These are phyloP conservation scores for Aspergillus ellipticus DNA, from an alignment of 495 filamentous ascomycete species.

Conservation along the genomic window DNA sequence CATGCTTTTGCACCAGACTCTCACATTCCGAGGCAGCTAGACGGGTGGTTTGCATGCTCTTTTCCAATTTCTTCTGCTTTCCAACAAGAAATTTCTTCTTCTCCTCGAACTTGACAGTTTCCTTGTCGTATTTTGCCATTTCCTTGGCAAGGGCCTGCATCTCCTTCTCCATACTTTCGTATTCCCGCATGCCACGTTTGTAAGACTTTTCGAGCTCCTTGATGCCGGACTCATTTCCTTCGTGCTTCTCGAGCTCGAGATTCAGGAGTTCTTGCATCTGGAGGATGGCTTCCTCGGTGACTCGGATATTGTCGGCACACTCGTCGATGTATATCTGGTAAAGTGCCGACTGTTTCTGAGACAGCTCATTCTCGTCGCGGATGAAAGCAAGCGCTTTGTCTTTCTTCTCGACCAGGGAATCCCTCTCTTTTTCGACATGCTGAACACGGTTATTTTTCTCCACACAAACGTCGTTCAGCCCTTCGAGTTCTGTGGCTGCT, in stretches of 20 bases:
- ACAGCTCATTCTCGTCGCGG: constrained; percentile 87
- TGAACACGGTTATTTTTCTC: constrained; percentile 94
- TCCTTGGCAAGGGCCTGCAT: constrained; percentile 79
- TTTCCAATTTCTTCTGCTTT: constrained; percentile 94
- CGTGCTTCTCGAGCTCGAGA: constrained; percentile 83
- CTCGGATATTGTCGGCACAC: constrained; percentile 79
- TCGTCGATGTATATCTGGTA: constrained; percentile 90
- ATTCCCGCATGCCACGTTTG: constrained; percentile 75
- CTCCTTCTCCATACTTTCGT: constrained; percentile 76
- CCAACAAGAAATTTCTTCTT: constrained; percentile 87
- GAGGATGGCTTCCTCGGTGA: constrained; percentile 83
- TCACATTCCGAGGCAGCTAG: constrained; percentile 69
- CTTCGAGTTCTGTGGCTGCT: constrained; percentile 80
- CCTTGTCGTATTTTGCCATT: constrained; percentile 89
- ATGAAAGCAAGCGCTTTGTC: constrained; percentile 87
- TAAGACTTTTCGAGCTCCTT: constrained; percentile 84
- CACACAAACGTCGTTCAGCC: constrained; percentile 86
- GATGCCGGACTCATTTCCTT: constrained; percentile 87
- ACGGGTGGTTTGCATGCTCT: constrained; percentile 68
- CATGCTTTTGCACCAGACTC: constrained; percentile 71
- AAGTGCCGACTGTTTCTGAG: constrained; percentile 78
- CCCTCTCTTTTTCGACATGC: constrained; percentile 97
- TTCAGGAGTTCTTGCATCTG: constrained; percentile 89
- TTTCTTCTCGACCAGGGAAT: constrained; percentile 88
- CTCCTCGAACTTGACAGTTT: constrained; percentile 94